A percentile compares a stretch with the other conserved stretches of the same genome.
Conservation (phyloP, 371 early-diverging fungal species). For the Vairimorpha necatrix region DNA sequence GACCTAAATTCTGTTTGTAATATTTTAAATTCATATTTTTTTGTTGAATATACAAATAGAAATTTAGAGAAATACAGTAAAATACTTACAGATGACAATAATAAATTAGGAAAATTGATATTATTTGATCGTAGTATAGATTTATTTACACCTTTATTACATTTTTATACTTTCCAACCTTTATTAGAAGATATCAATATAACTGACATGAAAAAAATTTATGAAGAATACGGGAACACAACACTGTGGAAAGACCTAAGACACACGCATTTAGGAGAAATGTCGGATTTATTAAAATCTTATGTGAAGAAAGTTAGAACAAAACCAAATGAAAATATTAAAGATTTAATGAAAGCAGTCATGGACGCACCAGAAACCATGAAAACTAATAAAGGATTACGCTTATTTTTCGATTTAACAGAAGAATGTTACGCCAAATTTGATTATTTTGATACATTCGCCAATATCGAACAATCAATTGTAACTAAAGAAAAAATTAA, state of each 20-base stretch:
- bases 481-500: conserved; percentile 44
- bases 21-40: conserved; percentile 27
- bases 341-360: conserved; percentile 58
- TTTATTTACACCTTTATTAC: conserved; percentile 61
- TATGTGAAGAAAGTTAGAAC: conserved; percentile 49
- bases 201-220: conserved; percentile 27
- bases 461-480: conserved; percentile 57
- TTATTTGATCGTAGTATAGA: conserved; percentile 61
- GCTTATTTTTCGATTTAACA: conserved; percentile 43
- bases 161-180: conserved; percentile 63
- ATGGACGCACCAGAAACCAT: conserved; percentile 62
- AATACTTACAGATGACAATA: conserved; percentile 1
- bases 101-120: conserved; percentile 34
- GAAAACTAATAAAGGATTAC: conserved; percentile 55
- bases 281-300: conserved; percentile 50
- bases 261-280: conserved; percentile 61
- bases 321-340: conserved; percentile 51
- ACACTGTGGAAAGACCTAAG: conserved; percentile 57
- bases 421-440: conserved; percentile 55
- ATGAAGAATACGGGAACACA: conserved; percentile 32
- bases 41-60: conserved; percentile 22
- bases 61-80: not conserved
- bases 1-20: conserved; percentile 9
- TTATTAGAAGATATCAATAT: conserved; percentile 47
- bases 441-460: conserved; percentile 39